Base-by-base conservation (phyloP, 2,329 filamentous ascomycete species). In the Neopestalotiopsis clavispora region DNA sequence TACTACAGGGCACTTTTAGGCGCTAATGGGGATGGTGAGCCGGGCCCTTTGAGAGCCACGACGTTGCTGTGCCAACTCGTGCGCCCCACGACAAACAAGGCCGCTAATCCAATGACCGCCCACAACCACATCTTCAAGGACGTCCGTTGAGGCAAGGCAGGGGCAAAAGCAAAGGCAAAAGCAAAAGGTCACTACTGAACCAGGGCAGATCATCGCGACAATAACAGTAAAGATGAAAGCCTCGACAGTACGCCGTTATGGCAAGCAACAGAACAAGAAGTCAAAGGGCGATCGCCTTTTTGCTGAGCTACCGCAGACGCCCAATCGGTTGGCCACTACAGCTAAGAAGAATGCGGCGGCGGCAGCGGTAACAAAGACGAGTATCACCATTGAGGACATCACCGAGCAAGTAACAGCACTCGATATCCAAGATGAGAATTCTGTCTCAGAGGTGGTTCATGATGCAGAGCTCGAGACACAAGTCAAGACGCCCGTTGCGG, bases 301-400 rank as follows among this genome's bases (percentile, higher is more conserved):
- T 71, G 83, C 83, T 23, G 84, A 87, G 72, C 76, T 89, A 9
- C 85, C 86, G 0, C 82, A 83, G 68, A 87, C 84, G 59, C 87
- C 87, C 3, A 70, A 83, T 65, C 82, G 84, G 58, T 65, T 34
- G 23, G 62, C 67, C 20, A 34, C 69, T 23, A 66, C 56, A 63
- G 32, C 68, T 30, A 66, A 45, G 63, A 60, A 65, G n/a, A 28
- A 38, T 40, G 68, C 71, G n/a, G 30, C 71, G 20, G 40, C 45
- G 20, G 62, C 77, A 72, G 40, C 45, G 23, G 62, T 77, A 72
- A 65, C 66, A 67, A 62, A 70, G 63, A 20, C 20, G 5, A 74
- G 79, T 60, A 72, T 73, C 20, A 52, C 42, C 20, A 57, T 84
- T 23, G 74, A 71, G 20, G 75, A 76, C 32, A 70, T 85, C 57